Percentiles rank a stretch among this genome's conserved stretches.
Evolutionary conservation across 495 filamentous ascomycete genomes (phyloP).

Genomic region (Apodospora peruviana): DNA sequence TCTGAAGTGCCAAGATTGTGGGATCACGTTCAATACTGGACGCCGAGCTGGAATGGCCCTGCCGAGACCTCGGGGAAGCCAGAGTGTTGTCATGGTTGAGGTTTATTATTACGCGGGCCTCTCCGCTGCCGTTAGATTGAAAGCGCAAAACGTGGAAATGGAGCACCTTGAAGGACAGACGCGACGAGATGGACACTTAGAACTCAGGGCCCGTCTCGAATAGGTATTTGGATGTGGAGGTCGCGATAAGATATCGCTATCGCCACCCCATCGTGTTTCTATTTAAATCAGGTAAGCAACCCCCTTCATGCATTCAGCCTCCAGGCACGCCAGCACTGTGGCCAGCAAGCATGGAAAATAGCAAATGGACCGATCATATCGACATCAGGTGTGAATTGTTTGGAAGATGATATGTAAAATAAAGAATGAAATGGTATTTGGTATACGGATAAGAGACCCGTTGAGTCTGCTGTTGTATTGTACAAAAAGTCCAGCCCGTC

Average conservation of each 20-base stretch:
- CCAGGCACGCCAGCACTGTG: background rate
- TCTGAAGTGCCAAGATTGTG: too few species aligned
- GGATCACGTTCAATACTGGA: too few species aligned
- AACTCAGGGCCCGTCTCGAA: too few species aligned
- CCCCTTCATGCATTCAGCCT: background rate
- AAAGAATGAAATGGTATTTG: background rate
- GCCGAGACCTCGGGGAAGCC: slow-evolving; percentile 24
- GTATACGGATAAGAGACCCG: too few species aligned
- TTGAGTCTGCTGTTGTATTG: too few species aligned
- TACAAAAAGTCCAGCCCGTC: background rate
- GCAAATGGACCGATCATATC: background rate
- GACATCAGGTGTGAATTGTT: background rate
- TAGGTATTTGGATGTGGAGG: background rate
- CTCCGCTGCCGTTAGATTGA: background rate
- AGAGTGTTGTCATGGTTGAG: slow-evolving; percentile 27
- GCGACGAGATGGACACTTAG: too few species aligned
- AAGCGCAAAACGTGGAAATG: too few species aligned
- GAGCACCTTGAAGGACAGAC: too few species aligned
- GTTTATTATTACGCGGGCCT: background rate
- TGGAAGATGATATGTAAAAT: background rate
- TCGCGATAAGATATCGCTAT: slow-evolving; percentile 2
- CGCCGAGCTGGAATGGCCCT: slow-evolving; percentile 19
- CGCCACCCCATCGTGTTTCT: slow-evolving; percentile 1
- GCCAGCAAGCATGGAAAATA: background rate
- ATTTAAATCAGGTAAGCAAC: background rate